Base-by-base conservation (phyloP, 768 basidiomycete species). In the Terana coerulea region DNA sequence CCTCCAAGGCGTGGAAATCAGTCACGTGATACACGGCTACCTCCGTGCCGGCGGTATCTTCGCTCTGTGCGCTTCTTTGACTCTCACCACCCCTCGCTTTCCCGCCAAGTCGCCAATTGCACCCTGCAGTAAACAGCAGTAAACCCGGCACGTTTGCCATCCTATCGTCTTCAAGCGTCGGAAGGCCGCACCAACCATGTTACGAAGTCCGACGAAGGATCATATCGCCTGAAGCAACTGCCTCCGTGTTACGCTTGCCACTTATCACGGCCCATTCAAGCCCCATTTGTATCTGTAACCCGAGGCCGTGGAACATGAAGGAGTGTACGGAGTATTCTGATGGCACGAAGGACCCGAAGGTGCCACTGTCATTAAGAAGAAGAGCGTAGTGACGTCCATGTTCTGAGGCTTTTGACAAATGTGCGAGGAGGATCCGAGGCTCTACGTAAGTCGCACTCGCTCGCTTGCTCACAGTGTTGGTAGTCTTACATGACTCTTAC, bases 381-480 rank as follows among this genome's bases (percentile, higher is more conserved):
- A n/a, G n/a, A n/a, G n/a, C 45, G 15, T 14, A 33, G 29, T 46
- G 45, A 46, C 45, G 45, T 46, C 45, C 22, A 33, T 8, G 42
- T 29, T 29, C 42, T 15, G 12, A 14, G 25, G 9, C 17, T 12
- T 46, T 22, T 46, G 45, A 46, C 45, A 31, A 46, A 46, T 46
- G 30, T 33, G 29, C 45, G 17, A 31, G 30, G 45, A 31, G 30
- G 11, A 12, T 30, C 45, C 43, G 43, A 44, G 26, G 22, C 22
- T 21, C 21, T 22, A 46, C 45, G 45, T 46, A 46, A 46, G 45
- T 46, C 45, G 30, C 19, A 11, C 45, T 22, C n/a, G 29, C 22
- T 46, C 21, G 45, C 45, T 17, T 33, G 25, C n/a, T 46, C 45
- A n/a, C 11, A 11, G 17, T 17, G 17, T 19, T 17, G 37, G 11